These are phyloP conservation scores for Reticulascus tulasneorum DNA, from an alignment of 2,329 filamentous ascomycete species.

Conservation along the genomic window DNA sequence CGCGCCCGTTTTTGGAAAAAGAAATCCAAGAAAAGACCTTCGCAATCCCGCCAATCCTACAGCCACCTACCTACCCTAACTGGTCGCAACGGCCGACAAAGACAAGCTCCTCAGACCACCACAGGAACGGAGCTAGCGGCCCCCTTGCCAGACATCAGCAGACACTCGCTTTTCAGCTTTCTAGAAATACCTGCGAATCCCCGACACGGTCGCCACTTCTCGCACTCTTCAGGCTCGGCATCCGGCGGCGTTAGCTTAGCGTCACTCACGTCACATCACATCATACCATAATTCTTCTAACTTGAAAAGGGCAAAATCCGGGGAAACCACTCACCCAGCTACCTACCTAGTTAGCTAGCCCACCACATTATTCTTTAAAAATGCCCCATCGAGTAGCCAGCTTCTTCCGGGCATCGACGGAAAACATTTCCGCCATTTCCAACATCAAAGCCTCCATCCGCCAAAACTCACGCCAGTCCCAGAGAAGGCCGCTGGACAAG, in stretches of 20 bases:
- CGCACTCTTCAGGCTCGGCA: neutral
- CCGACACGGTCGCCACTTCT: neutral
- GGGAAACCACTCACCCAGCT: slow-evolving; percentile 2
- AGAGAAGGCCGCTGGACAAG: slow-evolving; percentile 8
- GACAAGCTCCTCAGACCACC: neutral
- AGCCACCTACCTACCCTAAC: no score
- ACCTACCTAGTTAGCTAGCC: neutral
- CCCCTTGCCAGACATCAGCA: slow-evolving; percentile 5
- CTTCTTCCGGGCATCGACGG: slow-evolving; percentile 55
- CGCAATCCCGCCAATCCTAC: neutral
- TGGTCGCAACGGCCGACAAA: no score
- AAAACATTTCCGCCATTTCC: slow-evolving; percentile 37
- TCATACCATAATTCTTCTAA: slow-evolving; percentile 4
- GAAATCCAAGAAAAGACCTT: slow-evolving; percentile 1
- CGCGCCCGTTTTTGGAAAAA: neutral
- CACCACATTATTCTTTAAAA: slow-evolving; percentile 17
- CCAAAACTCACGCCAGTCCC: slow-evolving; percentile 14
- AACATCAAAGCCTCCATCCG: slow-evolving; percentile 40
- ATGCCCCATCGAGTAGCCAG: slow-evolving; percentile 58
- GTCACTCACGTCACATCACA: slow-evolving; percentile 8
- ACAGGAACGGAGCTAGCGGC: slow-evolving; percentile 5
- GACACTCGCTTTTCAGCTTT: slow-evolving; percentile 3
- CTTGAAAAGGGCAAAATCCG: slow-evolving; percentile 8
- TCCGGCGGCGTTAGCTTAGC: slow-evolving; percentile 1
- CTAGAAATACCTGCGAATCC: neutral